A percentile compares a stretch with the other conserved stretches of the same genome.
These are phyloP conservation scores for Mortierella antarctica DNA, from an alignment of 192 early-diverging fungal species.

Conservation along the genomic window DNA sequence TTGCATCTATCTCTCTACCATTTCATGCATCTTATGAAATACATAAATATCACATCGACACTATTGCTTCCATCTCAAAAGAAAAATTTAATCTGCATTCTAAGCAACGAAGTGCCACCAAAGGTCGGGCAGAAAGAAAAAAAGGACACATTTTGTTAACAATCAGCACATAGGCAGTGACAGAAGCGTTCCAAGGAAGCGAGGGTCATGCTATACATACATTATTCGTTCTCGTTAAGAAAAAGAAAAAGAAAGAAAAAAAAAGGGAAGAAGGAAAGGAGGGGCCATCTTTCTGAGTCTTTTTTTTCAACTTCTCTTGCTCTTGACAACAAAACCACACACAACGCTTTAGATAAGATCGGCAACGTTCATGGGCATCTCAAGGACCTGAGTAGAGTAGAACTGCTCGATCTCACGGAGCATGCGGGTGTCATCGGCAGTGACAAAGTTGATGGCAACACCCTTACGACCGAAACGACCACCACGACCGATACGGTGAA, in stretches of 20 bases:
- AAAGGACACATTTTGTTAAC: neutral
- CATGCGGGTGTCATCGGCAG: constrained; percentile 92
- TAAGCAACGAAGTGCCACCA: neutral
- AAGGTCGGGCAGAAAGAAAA: neutral
- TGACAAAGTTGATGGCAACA: constrained; percentile 99
- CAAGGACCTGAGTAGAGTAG: constrained; percentile 99
- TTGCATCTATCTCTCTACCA: constrained; percentile 3
- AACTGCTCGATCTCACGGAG: constrained; percentile 87
- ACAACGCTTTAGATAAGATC: constrained; percentile 70
- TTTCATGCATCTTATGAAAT: neutral
- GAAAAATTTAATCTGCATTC: constrained; percentile 48
- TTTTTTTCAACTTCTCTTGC: constrained; percentile 11
- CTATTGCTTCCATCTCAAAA: constrained; percentile 39
- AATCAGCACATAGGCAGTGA: too few relatives aligned
- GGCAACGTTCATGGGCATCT: constrained; percentile 99
- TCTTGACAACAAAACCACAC: constrained; percentile 1
- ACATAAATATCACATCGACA: neutral
- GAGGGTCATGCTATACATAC: constrained; percentile 7
- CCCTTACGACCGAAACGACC: constrained; percentile 99
- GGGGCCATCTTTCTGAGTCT: constrained; percentile 8
- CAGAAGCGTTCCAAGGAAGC: neutral
- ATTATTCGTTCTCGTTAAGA: constrained; percentile 23
- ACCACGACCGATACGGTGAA: constrained; percentile 99
- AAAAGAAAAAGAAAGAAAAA: constrained; percentile 30
- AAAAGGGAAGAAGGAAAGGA: constrained; percentile 6